phyloP scores from a whole-genome alignment of 148 eudicot genomes.

The Simmondsia chinensis region DNA sequence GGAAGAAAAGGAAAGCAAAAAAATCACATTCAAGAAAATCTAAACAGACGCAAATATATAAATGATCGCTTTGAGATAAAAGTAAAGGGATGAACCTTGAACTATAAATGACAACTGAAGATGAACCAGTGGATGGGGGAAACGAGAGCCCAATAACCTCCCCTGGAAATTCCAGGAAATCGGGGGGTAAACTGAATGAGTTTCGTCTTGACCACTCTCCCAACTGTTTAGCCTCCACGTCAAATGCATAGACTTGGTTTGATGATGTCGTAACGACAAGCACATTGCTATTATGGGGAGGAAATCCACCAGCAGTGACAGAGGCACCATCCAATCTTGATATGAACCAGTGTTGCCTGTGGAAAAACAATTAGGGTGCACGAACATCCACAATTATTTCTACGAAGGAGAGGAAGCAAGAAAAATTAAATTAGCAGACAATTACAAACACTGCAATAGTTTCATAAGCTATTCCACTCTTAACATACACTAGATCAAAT shows the following conservation, averaged over 20 bases:
- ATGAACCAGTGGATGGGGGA: conserved; percentile 56
- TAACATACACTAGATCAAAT: no score
- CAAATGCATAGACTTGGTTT: conserved; percentile 83
- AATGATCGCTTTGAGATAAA: no score
- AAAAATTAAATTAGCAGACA: neutral
- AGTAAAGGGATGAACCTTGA: no score
- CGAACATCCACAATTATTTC: neutral
- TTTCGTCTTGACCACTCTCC: conserved; percentile 73
- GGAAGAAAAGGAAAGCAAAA: neutral
- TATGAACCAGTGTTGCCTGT: conserved; percentile 96
- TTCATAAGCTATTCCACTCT: no score
- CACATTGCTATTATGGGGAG: conserved; percentile 67
- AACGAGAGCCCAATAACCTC: conserved; percentile 93
- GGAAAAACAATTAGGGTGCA: neutral
- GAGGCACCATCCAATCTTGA: conserved; percentile 88
- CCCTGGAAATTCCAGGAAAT: conserved; percentile 84
- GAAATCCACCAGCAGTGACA: conserved; percentile 84
- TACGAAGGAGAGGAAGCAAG: conserved; percentile 1
- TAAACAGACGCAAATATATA: conserved; percentile 1
- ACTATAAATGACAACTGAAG: conserved; percentile 67
- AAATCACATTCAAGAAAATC: neutral
- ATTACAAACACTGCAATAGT: neutral
- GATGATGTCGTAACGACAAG: conserved; percentile 79
- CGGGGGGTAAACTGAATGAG: conserved; percentile 53
- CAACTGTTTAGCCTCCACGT: conserved; percentile 83